Conservation (phyloP, 768 basidiomycete species). For the Hydnomerulius pinastri region DNA sequence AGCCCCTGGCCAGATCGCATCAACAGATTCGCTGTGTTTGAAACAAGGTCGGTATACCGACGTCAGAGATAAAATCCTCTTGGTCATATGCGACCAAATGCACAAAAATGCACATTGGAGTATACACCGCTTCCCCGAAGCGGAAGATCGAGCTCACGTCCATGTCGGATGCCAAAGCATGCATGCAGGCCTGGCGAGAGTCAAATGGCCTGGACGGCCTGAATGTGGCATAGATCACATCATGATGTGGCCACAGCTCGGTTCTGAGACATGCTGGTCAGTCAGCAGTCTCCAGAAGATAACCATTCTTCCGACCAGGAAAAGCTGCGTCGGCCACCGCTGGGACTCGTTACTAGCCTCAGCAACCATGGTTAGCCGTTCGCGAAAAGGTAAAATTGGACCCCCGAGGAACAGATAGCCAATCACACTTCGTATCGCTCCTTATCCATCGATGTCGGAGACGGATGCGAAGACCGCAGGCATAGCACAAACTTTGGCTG, state of each 20-base stretch:
- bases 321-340: too few relatives aligned
- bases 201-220: not conserved
- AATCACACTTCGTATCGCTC: too few relatives aligned
- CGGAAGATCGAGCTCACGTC: conserved; percentile 8
- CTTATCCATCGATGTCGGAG: too few relatives aligned
- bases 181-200: not conserved
- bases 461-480: too few relatives aligned
- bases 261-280: too few relatives aligned
- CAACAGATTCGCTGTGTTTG: conserved; percentile 2
- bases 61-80: conserved; percentile 3
- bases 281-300: too few relatives aligned
- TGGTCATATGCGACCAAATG: conserved; percentile 4
- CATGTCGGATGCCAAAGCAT: not conserved
- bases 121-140: not conserved
- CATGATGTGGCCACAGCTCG: not conserved
- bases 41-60: not conserved
- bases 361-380: too few relatives aligned
- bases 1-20: not conserved
- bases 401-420: too few relatives aligned
- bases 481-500: too few relatives aligned
- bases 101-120: not conserved
- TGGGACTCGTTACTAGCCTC: too few relatives aligned
- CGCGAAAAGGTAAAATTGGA: too few relatives aligned
- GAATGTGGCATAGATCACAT: not conserved
- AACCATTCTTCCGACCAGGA: too few relatives aligned